A percentile compares a stretch with the other conserved stretches of the same genome.
These are phyloP conservation scores for Salvia hispanica DNA, from an alignment of 257 asterid species.

Conservation along the genomic window DNA sequence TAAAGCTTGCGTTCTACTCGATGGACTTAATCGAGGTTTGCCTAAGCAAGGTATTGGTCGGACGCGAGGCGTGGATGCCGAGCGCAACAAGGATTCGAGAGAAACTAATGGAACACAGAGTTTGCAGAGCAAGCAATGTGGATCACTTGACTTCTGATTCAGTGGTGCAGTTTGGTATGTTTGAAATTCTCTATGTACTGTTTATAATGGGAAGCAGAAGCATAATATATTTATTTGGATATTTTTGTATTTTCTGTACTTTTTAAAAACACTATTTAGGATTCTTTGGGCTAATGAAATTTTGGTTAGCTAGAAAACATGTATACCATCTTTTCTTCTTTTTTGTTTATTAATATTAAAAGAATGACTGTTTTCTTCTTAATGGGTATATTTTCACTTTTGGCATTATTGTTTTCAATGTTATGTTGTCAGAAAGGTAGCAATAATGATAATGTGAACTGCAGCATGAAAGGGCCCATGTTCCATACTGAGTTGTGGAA, in stretches of 20 bases:
- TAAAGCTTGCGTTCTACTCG: conserved; percentile 90
- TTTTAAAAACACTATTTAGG: neutral
- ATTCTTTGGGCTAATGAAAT: neutral
- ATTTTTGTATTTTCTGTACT: neutral
- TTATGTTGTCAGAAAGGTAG: too few species aligned
- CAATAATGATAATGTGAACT: too few species aligned
- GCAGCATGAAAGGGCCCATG: too few species aligned
- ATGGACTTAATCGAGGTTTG: conserved; percentile 89
- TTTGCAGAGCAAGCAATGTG: conserved; percentile 75
- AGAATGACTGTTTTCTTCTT: too few species aligned
- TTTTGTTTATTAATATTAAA: too few species aligned
- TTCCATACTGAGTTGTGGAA: too few species aligned
- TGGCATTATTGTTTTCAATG: too few species aligned
- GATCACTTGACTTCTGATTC: conserved; percentile 67
- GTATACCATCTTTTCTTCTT: neutral
- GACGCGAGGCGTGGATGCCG: conserved; percentile 51
- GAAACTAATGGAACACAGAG: conserved; percentile 46
- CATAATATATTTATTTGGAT: conserved; percentile 9
- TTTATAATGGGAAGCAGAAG: neutral
- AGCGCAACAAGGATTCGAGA: conserved; percentile 37
- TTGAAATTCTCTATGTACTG: neutral
- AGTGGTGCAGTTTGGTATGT: neutral
- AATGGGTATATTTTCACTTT: too few species aligned
- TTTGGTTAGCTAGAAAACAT: conserved; percentile 1
- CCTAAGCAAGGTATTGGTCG: conserved; percentile 91